These are phyloP conservation scores for Colletotrichum tofieldiae DNA, from an alignment of 2,329 filamentous ascomycete species.

Conservation along the genomic window DNA sequence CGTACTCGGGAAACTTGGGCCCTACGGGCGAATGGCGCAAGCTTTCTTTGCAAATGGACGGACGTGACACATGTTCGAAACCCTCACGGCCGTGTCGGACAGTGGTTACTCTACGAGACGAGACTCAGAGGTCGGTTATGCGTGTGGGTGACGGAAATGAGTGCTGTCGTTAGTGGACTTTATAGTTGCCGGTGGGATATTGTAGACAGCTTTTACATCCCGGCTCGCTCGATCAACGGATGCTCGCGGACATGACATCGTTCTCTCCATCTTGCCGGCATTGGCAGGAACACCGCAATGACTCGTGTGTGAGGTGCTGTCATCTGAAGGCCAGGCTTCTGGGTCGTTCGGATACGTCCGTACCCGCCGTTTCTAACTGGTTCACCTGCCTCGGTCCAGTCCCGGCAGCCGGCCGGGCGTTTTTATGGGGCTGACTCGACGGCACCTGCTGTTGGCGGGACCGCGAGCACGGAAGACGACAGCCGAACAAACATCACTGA, in stretches of 20 bases:
- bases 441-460: too few species aligned
- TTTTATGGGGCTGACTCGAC: not conserved
- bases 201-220: not conserved
- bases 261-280: not conserved
- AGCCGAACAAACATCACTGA: too few species aligned
- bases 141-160: not conserved
- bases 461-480: not conserved
- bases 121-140: not conserved
- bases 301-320: slow-evolving; percentile 1
- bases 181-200: too few species aligned
- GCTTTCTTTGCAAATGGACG: too few species aligned
- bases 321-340: not conserved
- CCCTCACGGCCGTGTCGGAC: not conserved
- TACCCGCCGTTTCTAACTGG: not conserved
- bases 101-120: not conserved
- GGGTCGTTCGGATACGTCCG: not conserved
- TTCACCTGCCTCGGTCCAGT: not conserved
- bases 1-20: not conserved
- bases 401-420: not conserved
- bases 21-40: too few species aligned
- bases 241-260: not conserved
- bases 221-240: not conserved
- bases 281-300: not conserved
- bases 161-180: too few species aligned
- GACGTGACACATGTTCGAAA: not conserved